A percentile compares a stretch with the other conserved stretches of the same genome.
Evolutionary conservation across 306 rosid species (phyloP).

Genomic region (Arachis stenosperma): DNA sequence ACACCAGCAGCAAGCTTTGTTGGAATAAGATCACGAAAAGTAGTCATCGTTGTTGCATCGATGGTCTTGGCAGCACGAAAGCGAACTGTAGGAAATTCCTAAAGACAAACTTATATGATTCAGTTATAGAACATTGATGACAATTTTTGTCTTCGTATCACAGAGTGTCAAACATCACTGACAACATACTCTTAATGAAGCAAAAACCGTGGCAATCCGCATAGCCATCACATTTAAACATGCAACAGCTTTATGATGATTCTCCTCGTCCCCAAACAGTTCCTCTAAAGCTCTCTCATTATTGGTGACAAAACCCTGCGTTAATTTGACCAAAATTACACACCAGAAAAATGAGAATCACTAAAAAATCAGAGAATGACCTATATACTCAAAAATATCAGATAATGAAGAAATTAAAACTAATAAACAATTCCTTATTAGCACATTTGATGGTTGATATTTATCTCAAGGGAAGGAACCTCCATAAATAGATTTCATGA

Average conservation of each 20-base stretch:
- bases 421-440: slow-evolving; percentile 26
- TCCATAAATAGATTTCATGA: slow-evolving; percentile 27
- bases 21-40: slow-evolving; percentile 87
- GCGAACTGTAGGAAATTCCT: slow-evolving; percentile 88
- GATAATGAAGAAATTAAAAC: slow-evolving; percentile 32
- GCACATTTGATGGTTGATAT: slow-evolving; percentile 16
- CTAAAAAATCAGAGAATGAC: slow-evolving; percentile 32
- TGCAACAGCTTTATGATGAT: slow-evolving; percentile 59
- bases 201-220: slow-evolving; percentile 92
- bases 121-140: slow-evolving; percentile 33
- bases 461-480: slow-evolving; percentile 13
- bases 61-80: slow-evolving; percentile 93
- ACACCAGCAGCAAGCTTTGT: slow-evolving; percentile 95
- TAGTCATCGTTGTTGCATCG: slow-evolving; percentile 94
- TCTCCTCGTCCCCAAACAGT: slow-evolving; percentile 83
- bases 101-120: slow-evolving; percentile 37
- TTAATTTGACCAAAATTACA: slow-evolving; percentile 33
- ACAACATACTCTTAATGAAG: slow-evolving; percentile 81
- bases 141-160: slow-evolving; percentile 14
- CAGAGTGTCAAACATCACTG: slow-evolving; percentile 16
- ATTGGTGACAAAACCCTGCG: slow-evolving; percentile 84
- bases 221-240: slow-evolving; percentile 84
- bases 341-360: slow-evolving; percentile 14
- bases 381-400: too few species aligned
- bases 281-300: slow-evolving; percentile 91